Base-by-base conservation (phyloP, 2,329 filamentous ascomycete genomes). In the Achaetomium macrosporum region DNA sequence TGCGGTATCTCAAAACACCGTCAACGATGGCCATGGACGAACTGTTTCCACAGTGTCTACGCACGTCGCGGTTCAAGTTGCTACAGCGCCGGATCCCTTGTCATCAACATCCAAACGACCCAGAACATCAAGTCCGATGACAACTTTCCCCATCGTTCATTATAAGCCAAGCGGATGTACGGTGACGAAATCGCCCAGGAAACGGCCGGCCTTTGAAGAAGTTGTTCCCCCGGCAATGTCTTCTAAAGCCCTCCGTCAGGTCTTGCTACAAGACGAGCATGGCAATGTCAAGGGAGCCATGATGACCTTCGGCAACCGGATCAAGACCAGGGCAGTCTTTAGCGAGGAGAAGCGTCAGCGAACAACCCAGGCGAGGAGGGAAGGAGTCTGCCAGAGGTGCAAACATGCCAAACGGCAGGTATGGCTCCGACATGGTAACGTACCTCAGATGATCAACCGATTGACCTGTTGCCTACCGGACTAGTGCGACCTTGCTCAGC, bases 331-430 rank as follows among this genome's bases (percentile, higher is more conserved):
- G 19, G 36, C 52, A 19, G 13, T 45, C 2, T 57, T 60, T 29
- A 58, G 17, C 16, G 37, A 51, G 12, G 50, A 60, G 10, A 61
- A 62, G 51, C 52, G 54, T 17, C 39, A 20, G 11, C 50, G 53
- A n/a, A 60, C 55, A 9, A 54, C 51, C 5, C 33, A 52, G 10
- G 60, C 57, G 2, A 55, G 59, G 47, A 56, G 44, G 29, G 53
- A 59, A 13, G 60, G 60, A 1, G 59, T 62, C 2, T 62, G 60
- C 35, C 9, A 15, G 1, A 49, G 58, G 31, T 62, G 60, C 42
- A 59, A 60, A n/a, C 44, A 33, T 30, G 55, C 55, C 2, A 62
- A 62, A 50, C 53, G 59, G 55, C 54, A 57, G 55, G 60, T 61
- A 40, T 30, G 12, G 13, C 30, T 13, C 8, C 20, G 9, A 10